phyloP scores from a whole-genome alignment of 2,329 filamentous ascomycete genomes.

The Parastagonospora avenae region DNA sequence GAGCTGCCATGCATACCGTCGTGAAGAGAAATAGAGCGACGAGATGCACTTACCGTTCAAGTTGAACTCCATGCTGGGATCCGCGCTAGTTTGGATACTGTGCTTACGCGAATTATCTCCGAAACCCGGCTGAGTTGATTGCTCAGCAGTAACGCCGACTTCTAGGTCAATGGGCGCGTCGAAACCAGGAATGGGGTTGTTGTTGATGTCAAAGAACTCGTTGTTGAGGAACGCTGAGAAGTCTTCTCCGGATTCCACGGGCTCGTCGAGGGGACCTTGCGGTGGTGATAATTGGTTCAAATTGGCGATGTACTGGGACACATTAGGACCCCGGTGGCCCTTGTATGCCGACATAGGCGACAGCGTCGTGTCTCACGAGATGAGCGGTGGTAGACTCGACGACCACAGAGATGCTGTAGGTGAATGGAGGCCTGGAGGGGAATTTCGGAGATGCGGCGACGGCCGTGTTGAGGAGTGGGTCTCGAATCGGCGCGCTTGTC shows the following conservation, averaged over 20 bases:
- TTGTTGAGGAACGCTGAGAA: conserved; percentile 63
- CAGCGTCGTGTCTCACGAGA: conserved; percentile 10
- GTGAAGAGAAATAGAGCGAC: conserved; percentile 9
- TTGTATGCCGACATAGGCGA: conserved; percentile 72
- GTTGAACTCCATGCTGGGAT: conserved; percentile 43
- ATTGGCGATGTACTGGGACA: conserved; percentile 86
- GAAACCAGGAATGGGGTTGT: conserved; percentile 31
- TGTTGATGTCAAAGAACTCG: conserved; percentile 72
- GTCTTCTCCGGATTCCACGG: conserved; percentile 50
- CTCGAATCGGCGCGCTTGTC: conserved; percentile 15
- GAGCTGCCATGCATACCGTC: conserved; percentile 9
- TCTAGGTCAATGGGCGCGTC: conserved; percentile 32
- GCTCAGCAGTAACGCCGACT: conserved; percentile 34
- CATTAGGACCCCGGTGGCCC: conserved; percentile 80
- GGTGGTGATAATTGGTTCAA: conserved; percentile 71
- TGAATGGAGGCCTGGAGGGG: conserved; percentile 15
- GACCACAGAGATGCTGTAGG: conserved; percentile 7
- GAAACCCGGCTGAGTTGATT: conserved; percentile 16
- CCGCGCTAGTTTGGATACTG: conserved; percentile 17
- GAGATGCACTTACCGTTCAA: conserved; percentile 38
- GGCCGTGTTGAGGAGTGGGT: conserved; percentile 17
- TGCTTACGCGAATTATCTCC: conserved; percentile 18
- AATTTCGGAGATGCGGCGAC: conserved; percentile 13
- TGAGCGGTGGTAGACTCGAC: conserved; percentile 13
- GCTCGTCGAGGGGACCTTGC: conserved; percentile 34